Evolutionary conservation across 371 early-diverging fungal genomes (phyloP).

Genomic region (Mortierella sp.): DNA sequence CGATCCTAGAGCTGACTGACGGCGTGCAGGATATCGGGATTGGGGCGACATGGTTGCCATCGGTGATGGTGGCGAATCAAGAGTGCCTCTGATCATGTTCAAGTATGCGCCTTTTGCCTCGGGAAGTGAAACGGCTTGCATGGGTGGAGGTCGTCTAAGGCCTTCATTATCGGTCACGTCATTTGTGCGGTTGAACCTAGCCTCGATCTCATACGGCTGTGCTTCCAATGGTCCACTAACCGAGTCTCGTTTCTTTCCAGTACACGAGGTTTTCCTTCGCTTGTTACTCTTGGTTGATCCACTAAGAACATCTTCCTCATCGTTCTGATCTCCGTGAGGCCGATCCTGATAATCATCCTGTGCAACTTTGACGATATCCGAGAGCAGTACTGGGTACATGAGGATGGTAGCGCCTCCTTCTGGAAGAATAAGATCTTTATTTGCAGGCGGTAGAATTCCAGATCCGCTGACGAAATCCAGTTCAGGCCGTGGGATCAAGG

Average conservation of each 20-base stretch:
- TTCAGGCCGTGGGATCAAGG: slow-evolving; percentile 12
- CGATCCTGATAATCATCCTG: slow-evolving; percentile 2
- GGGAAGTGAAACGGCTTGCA: too few species aligned
- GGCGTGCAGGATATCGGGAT: not conserved
- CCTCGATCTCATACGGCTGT: not conserved
- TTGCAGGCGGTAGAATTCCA: slow-evolving; percentile 13
- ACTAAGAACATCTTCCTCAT: not conserved
- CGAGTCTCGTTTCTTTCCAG: slow-evolving; percentile 11
- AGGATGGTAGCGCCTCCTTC: slow-evolving; percentile 10
- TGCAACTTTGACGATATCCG: slow-evolving; percentile 16
- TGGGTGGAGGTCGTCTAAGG: too few species aligned
- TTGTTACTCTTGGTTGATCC: not conserved
- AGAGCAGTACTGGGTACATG: slow-evolving; percentile 12
- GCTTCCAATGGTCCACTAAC: slow-evolving; percentile 1
- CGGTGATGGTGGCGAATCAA: not conserved
- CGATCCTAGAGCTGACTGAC: not conserved
- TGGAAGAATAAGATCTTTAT: slow-evolving; percentile 4
- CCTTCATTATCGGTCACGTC: too few species aligned
- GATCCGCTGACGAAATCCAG: slow-evolving; percentile 22
- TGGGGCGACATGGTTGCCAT: not conserved
- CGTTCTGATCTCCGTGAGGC: not conserved
- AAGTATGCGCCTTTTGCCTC: too few species aligned
- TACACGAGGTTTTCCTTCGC: not conserved
- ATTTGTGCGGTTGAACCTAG: not conserved
- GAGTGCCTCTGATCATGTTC: not conserved